Evolutionary conservation across 2,329 filamentous ascomycete species (phyloP).

Genomic region (Annulohypoxylon truncatum): DNA sequence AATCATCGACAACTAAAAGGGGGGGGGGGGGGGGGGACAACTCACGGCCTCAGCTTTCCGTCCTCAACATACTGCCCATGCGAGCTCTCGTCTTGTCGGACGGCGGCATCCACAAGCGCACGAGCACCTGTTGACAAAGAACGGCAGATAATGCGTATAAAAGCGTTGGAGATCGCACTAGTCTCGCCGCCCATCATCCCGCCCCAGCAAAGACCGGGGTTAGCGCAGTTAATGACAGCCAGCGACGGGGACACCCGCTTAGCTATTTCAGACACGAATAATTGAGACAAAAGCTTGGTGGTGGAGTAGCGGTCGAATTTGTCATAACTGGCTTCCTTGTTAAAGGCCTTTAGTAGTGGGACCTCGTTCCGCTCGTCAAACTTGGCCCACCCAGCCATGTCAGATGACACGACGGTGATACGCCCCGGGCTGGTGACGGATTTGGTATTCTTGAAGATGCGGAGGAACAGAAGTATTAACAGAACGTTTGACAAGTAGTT

Average conservation of each 20-base stretch:
- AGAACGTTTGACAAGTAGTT: constrained; percentile 66
- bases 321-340: too few species aligned
- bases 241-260: constrained; percentile 42
- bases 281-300: constrained; percentile 46
- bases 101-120: constrained; percentile 25
- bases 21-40: neutral
- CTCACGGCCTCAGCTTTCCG: constrained; percentile 31
- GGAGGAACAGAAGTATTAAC: constrained; percentile 59
- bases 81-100: constrained; percentile 5
- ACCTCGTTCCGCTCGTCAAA: neutral
- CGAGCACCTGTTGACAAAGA: constrained; percentile 19
- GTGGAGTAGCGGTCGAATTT: constrained; percentile 28
- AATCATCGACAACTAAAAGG: neutral
- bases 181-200: constrained; percentile 18
- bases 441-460: constrained; percentile 56
- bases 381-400: constrained; percentile 38
- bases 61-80: constrained; percentile 38
- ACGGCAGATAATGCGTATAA: neutral
- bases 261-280: constrained; percentile 47
- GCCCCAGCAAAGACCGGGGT: constrained; percentile 34
- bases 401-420: constrained; percentile 47
- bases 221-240: constrained; percentile 26
- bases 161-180: neutral
- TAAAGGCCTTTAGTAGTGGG: too few species aligned
- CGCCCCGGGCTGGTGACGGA: too few species aligned